Base-by-base conservation (phyloP, 2,329 filamentous ascomycete genomes). In the Diaporthe eres region DNA sequence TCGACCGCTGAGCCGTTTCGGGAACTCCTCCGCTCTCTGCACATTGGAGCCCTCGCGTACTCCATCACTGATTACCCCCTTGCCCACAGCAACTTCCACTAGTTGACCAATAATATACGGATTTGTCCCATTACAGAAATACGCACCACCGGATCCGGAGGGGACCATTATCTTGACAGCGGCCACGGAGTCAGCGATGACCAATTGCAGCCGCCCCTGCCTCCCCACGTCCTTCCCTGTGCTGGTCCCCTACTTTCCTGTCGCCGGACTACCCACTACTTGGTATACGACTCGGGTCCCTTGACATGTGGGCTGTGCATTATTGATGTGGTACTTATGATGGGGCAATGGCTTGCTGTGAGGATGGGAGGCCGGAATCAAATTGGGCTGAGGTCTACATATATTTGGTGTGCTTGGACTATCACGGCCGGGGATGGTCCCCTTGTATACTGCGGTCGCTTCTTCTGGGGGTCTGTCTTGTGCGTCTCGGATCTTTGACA, bases 211-310 rank as follows among this genome's bases (percentile, higher is more conserved):
- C 42, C 25, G 42, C 44, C n/a, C 25, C 61, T 65, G 15, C 25
- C 37, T 51, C 28, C 44, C 61, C 42, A 49, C 61, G 61, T 44
- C 61, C 61, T 67, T 67, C 61, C 42, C 61, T 67, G 44, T n/a
- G 28, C 9, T 31, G 25, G 42, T 47, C 61, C 42, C 42, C 42
- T 49, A 47, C 61, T 67, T 49, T 49, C 28, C 19, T 13, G 25
- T 55, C 12, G 28, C 61, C 42, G 44, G 28, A 51, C 10, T 28
- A 67, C 25, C 17, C 42, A 34, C 25, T n/a, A 31, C 31, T 4
- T 67, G 10, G 34, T 37, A 4, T 39, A 49, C 42, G 61, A 67
- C 19, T 67, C 44, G 28, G 28, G 61, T 51, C 28, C 25, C 42
- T 67, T 34, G 25, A 65, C 25, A 49, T 34, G 42, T 65, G 61